Evolutionary conservation across 1,139 yeast species (phyloP), one percentile per base, ranked within the genome.

Genomic region (Hyphopichia burtonii): DNA sequence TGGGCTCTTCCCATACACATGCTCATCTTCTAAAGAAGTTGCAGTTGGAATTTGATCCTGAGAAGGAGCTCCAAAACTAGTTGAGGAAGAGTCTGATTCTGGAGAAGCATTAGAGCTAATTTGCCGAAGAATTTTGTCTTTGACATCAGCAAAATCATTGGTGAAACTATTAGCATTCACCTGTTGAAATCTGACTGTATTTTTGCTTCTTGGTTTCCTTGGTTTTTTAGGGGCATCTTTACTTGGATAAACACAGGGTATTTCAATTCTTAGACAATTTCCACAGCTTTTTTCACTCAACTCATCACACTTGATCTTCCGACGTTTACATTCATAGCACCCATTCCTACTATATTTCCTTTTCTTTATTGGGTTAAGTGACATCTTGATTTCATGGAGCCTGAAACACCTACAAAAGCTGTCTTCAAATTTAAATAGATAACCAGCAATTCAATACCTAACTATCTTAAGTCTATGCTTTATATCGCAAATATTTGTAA

Each of bases 261-360:
- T 61, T n/a, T 49, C 50, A 22, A 62, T 49, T 25, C 63, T 44
- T 7, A 52, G 39, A 44, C 68, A 63, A 37, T 55, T 61, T 65
- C 73, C 64, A 51, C 84, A 79, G 32, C 48, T 51, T 1, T 82
- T 82, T 46, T 76, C 74, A 25, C n/a, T 25, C 4, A 59, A 59
- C 52, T 79, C 84, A 53, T 78, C 83, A 54, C 85, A 79, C 54
- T 61, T 59, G 44, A 60, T 58, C 37, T 63, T 63, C 17, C 67
- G 49, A 31, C 67, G 47, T 45, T 62, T 63, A 41, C 68, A 63
- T 43, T 62, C 67, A 27, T 54, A 47, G 44, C 68, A 63, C 2
- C 67, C 68, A 7, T 52, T 56, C 40, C 59, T 56, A 47, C 62
- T 59, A 45, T 63, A 63, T 22, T 50, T 43, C 34, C 60, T 39